Percentiles rank a stretch among this genome's conserved stretches.
These are phyloP conservation scores for Eremothecium cymbalariae DNA, from an alignment of 1,139 yeast species.

Conservation along the genomic window DNA sequence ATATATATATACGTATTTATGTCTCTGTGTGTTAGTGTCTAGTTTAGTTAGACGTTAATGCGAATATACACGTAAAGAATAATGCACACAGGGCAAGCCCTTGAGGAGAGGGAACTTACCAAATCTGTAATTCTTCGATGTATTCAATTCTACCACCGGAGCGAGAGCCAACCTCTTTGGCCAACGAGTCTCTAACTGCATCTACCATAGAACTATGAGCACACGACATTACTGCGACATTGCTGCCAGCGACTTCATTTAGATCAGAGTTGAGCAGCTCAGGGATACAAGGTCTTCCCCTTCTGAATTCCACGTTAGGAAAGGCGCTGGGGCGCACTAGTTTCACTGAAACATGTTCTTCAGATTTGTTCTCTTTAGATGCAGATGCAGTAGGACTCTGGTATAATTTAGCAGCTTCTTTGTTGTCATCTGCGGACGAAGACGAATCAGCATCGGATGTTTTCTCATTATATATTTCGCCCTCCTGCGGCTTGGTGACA, in stretches of 20 bases:
- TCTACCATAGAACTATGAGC: constrained; percentile 15
- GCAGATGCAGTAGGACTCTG: too few species aligned
- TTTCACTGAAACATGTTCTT: too few species aligned
- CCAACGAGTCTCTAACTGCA: constrained; percentile 12
- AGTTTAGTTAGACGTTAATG: too few species aligned
- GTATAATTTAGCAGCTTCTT: too few species aligned
- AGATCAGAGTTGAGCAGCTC: constrained; percentile 35
- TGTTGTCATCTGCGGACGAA: not conserved
- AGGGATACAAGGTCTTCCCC: constrained; percentile 42
- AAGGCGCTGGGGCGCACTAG: too few species aligned
- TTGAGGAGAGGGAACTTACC: too few species aligned
- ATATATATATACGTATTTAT: too few species aligned
- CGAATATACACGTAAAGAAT: too few species aligned
- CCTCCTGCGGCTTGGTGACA: constrained; percentile 33
- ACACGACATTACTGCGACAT: constrained; percentile 21
- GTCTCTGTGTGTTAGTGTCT: too few species aligned
- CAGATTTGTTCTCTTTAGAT: too few species aligned
- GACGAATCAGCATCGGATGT: constrained; percentile 2
- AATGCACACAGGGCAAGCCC: too few species aligned
- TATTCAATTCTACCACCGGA: constrained; percentile 17
- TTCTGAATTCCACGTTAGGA: constrained; percentile 37
- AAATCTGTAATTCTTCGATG: constrained; percentile 17
- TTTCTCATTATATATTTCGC: too few species aligned
- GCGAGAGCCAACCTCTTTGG: constrained; percentile 12
- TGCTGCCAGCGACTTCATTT: constrained; percentile 32